Conservation (phyloP, 2,329 filamentous ascomycete species). For the Pseudogymnoascus sp. region DNA sequence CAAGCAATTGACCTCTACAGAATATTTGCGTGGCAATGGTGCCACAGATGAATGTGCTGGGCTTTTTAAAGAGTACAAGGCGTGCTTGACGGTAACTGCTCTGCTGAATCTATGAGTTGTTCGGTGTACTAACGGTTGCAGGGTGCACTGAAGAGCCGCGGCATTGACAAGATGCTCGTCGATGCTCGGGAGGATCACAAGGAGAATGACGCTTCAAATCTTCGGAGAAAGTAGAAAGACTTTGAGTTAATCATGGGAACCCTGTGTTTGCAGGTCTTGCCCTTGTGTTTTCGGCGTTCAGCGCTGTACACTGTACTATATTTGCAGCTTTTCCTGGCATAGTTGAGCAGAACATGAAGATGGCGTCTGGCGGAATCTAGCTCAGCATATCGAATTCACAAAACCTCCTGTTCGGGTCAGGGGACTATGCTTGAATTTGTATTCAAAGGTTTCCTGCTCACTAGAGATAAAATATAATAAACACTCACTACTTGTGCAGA, state of each 20-base stretch:
- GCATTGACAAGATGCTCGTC: constrained; percentile 86
- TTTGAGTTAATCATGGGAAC: not conserved
- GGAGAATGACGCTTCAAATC: constrained; percentile 71
- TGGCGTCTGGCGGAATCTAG: not conserved
- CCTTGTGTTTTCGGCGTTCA: not conserved
- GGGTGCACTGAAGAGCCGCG: constrained; percentile 78
- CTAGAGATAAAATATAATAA: not conserved
- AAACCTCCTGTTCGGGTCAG: not conserved
- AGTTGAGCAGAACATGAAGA: not conserved
- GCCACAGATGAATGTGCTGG: constrained; percentile 75
- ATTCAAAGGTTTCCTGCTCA: not conserved
- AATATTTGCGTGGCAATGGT: constrained; percentile 81
- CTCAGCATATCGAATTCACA: not conserved
- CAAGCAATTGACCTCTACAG: constrained; percentile 37
- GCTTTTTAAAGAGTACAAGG: constrained; percentile 82
- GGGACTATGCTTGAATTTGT: not conserved
- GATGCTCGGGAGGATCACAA: constrained; percentile 84
- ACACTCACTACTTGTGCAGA: not conserved
- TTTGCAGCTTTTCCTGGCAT: not conserved
- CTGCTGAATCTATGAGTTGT: constrained; percentile 7
- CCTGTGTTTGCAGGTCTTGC: not conserved
- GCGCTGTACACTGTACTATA: not conserved
- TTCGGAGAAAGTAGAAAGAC: constrained; percentile 36
- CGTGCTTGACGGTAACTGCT: constrained; percentile 63
- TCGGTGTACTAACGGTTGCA: constrained; percentile 30